phyloP scores from a whole-genome alignment of 2,329 filamentous ascomycete species.

The Myotisia sp. region DNA sequence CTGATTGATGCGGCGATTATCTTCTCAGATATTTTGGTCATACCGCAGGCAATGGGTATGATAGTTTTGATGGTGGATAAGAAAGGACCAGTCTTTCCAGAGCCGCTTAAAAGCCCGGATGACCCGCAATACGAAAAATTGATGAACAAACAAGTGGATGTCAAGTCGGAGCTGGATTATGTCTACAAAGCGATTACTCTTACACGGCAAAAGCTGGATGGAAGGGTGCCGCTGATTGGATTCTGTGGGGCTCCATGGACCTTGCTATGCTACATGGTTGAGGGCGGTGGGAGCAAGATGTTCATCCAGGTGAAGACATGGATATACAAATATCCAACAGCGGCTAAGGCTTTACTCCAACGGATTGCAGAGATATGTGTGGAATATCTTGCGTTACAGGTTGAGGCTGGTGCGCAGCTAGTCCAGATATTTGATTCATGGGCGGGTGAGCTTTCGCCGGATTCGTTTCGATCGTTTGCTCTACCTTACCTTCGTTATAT shows the following conservation, averaged over 20 bases:
- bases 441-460: conserved; percentile 82
- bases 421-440: conserved; percentile 97
- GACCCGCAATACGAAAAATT: conserved; percentile 73
- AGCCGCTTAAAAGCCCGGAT: conserved; percentile 62
- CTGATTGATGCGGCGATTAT: conserved; percentile 95
- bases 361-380: conserved; percentile 93
- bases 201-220: conserved; percentile 73
- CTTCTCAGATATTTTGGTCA: conserved; percentile 95
- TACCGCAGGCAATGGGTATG: conserved; percentile 97
- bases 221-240: conserved; percentile 81
- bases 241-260: conserved; percentile 98
- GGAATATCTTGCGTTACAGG: conserved; percentile 83
- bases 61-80: conserved; percentile 96
- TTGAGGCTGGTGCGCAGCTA: conserved; percentile 85
- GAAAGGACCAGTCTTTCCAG: conserved; percentile 87
- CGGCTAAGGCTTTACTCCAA: conserved; percentile 64
- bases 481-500: conserved; percentile 80
- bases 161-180: conserved; percentile 72
- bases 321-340: conserved; percentile 78
- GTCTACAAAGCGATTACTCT: conserved; percentile 92
- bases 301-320: conserved; percentile 92
- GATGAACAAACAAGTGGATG: conserved; percentile 65
- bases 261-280: conserved; percentile 95
- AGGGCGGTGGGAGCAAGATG: conserved; percentile 89
- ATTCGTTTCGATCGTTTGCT: conserved; percentile 69